Conservation (phyloP, 148 eudicot genomes). For the Vaccinium corymbosum region DNA sequence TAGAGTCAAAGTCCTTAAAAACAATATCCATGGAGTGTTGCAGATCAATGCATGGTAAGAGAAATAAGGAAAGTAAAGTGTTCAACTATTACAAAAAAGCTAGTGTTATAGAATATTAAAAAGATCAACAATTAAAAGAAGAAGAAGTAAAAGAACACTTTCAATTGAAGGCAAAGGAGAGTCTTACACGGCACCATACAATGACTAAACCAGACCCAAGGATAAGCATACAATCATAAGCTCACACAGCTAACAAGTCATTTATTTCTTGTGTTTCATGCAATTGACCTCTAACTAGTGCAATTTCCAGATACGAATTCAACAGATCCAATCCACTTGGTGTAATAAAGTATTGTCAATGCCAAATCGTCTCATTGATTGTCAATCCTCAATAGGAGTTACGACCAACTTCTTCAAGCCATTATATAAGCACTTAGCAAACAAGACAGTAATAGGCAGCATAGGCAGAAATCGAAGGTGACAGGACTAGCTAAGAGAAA, state of each 20-base stretch:
- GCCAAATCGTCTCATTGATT: neutral
- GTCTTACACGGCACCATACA: neutral
- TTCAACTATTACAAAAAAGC: neutral
- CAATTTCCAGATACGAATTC: neutral
- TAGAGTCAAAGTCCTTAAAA: neutral
- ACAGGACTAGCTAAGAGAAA: neutral
- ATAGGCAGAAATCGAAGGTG: neutral
- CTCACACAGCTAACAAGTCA: neutral
- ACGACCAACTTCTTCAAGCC: neutral
- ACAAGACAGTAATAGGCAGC: neutral
- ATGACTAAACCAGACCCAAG: neutral
- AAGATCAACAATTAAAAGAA: neutral
- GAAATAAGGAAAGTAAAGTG: neutral
- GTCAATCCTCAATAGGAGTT: neutral
- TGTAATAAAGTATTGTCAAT: neutral
- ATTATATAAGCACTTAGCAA: neutral
- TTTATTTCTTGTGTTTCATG: neutral
- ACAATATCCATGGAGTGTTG: neutral
- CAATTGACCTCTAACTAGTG: neutral
- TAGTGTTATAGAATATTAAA: neutral
- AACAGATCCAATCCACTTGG: constrained; percentile 3
- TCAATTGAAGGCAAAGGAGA: neutral
- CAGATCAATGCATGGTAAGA: constrained; percentile 6
- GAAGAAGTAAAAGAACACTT: neutral
- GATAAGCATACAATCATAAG: neutral